Conservation (phyloP, 1,139 yeast genomes). For the Candida pseudoviswanathii region DNA sequence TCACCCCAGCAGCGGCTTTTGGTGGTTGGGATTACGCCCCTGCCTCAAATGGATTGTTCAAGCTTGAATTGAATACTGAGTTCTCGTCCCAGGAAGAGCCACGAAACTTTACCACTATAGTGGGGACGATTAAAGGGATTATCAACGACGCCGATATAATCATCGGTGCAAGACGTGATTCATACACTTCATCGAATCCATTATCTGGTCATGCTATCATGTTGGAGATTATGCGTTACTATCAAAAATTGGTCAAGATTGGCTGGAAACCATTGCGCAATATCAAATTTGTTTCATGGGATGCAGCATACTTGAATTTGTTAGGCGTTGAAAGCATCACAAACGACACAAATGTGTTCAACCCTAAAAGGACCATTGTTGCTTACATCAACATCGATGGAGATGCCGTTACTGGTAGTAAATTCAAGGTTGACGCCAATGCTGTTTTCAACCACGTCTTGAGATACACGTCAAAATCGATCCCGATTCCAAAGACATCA, state of each 20-base stretch:
- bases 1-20: slow-evolving; percentile 16
- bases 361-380: slow-evolving; percentile 28
- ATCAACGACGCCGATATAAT: slow-evolving; percentile 45
- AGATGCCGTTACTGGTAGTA: slow-evolving; percentile 43
- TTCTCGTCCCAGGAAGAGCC: slow-evolving; percentile 16
- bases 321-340: slow-evolving; percentile 32
- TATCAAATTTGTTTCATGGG: slow-evolving; percentile 48
- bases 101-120: slow-evolving; percentile 33
- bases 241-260: slow-evolving; percentile 29
- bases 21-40: slow-evolving; percentile 33
- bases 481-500: slow-evolving; percentile 36
- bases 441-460: slow-evolving; percentile 40
- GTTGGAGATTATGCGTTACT: slow-evolving; percentile 44
- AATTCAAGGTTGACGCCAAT: slow-evolving; percentile 38
- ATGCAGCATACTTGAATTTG: slow-evolving; percentile 39
- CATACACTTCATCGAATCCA: slow-evolving; percentile 40
- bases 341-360: slow-evolving; percentile 25
- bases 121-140: slow-evolving; percentile 41
- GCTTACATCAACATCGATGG: slow-evolving; percentile 45
- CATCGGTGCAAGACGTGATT: slow-evolving; percentile 47
- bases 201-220: slow-evolving; percentile 44
- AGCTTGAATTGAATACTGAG: slow-evolving; percentile 22
- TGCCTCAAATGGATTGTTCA: slow-evolving; percentile 14
- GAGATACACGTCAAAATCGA: slow-evolving; percentile 31
- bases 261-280: slow-evolving; percentile 52